phyloP scores from a whole-genome alignment of 495 filamentous ascomycete species.

The Penicillium antarcticum region DNA sequence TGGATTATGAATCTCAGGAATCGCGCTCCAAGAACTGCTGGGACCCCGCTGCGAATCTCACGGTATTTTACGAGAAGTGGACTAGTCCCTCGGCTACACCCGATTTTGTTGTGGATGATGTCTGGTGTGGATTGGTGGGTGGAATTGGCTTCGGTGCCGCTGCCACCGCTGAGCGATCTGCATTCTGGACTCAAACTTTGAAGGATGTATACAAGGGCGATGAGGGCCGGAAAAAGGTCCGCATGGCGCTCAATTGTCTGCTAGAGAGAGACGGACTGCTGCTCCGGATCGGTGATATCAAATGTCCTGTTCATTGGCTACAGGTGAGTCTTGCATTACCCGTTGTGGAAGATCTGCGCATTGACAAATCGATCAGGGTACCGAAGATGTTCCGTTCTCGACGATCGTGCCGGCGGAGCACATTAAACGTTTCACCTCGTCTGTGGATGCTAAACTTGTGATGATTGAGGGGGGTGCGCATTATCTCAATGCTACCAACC shows the following conservation, averaged over 20 bases:
- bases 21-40: conserved; percentile 56
- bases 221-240: conserved; percentile 54
- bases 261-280: conserved; percentile 58
- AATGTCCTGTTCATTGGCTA: conserved; percentile 63
- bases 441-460: conserved; percentile 47
- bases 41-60: conserved; percentile 50
- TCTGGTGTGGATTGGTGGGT: conserved; percentile 54
- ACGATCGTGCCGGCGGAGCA: conserved; percentile 49
- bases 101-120: conserved; percentile 53
- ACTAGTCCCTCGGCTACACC: conserved; percentile 42
- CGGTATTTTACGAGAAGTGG: conserved; percentile 46
- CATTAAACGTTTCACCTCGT: conserved; percentile 55
- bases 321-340: conserved; percentile 45
- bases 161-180: conserved; percentile 35
- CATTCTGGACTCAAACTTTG: conserved; percentile 53
- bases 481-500: conserved; percentile 57
- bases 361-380: conserved; percentile 37
- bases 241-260: conserved; percentile 56
- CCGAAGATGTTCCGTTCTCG: conserved; percentile 49
- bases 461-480: conserved; percentile 54
- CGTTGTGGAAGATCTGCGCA: background rate
- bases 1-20: conserved; percentile 57
- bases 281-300: conserved; percentile 50
- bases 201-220: conserved; percentile 58
- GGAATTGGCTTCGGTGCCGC: conserved; percentile 53